Conservation (phyloP, 441 rosid genomes). For the Adansonia grandidieri region DNA sequence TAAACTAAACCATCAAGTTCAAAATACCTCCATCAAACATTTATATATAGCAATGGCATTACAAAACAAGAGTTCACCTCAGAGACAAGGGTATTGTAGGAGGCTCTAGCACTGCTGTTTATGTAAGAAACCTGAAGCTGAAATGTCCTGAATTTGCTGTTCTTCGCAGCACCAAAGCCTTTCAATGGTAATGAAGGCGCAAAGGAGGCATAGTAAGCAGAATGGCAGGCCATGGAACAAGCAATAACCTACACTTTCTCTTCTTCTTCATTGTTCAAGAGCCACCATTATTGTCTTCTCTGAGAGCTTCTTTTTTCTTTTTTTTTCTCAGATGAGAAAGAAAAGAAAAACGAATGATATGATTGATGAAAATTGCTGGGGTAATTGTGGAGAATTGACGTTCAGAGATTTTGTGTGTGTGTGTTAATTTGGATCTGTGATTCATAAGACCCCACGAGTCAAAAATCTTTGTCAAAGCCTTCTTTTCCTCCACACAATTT, state of each 20-base stretch:
- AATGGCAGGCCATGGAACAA: slow-evolving; percentile 74
- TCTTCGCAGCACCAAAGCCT: slow-evolving; percentile 24
- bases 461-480: slow-evolving; percentile 31
- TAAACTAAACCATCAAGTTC: no score
- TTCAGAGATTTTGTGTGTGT: slow-evolving; percentile 20
- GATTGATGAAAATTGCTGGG: background rate
- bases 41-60: no score
- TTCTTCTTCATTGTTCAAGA: slow-evolving; percentile 55
- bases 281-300: slow-evolving; percentile 40
- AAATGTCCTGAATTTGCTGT: slow-evolving; percentile 22
- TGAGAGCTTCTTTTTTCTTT: slow-evolving; percentile 4
- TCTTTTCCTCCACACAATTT: slow-evolving; percentile 31
- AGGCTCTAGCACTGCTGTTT: slow-evolving; percentile 33
- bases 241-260: slow-evolving; percentile 39
- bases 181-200: slow-evolving; percentile 30
- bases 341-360: slow-evolving; percentile 27
- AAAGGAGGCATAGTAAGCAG: slow-evolving; percentile 46
- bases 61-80: no score
- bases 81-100: slow-evolving; percentile 55
- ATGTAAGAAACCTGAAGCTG: slow-evolving; percentile 37
- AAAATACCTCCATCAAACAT: no score
- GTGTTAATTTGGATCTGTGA: slow-evolving; percentile 28
- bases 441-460: slow-evolving; percentile 28
- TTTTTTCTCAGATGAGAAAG: no score
- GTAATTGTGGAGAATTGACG: slow-evolving; percentile 40